These are phyloP conservation scores for Cladorrhinum samala DNA, from an alignment of 495 filamentous ascomycete species.

Conservation along the genomic window DNA sequence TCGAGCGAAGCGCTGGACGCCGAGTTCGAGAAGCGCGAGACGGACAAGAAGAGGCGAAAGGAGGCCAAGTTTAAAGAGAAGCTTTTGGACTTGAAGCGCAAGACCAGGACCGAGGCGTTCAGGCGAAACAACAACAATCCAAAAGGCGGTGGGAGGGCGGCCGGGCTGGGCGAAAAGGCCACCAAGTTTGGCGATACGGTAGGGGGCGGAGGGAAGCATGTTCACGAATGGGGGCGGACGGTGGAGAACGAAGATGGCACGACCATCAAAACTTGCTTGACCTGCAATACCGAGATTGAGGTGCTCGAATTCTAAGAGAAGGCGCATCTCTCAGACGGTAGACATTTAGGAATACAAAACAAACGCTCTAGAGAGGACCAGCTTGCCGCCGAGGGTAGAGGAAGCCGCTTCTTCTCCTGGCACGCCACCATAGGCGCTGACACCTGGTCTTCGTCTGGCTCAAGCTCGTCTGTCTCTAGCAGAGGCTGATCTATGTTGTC, in stretches of 20 bases:
- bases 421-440: too few relatives aligned
- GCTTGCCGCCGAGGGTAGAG: too few relatives aligned
- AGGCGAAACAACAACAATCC: constrained; percentile 45
- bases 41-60: constrained; percentile 78
- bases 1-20: constrained; percentile 75
- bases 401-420: too few relatives aligned
- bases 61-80: constrained; percentile 89
- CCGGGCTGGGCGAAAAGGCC: constrained; percentile 34
- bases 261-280: constrained; percentile 75
- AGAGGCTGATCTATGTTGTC: too few relatives aligned
- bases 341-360: too few relatives aligned
- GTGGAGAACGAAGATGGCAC: constrained; percentile 77
- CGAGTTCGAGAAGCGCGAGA: constrained; percentile 77
- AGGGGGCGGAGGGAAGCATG: constrained; percentile 62
- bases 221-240: constrained; percentile 83
- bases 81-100: constrained; percentile 82
- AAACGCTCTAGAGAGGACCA: too few relatives aligned
- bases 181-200: constrained; percentile 74
- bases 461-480: too few relatives aligned
- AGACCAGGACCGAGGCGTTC: constrained; percentile 87
- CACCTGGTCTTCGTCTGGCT: too few relatives aligned
- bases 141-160: constrained; percentile 34
- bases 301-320: constrained; percentile 80
- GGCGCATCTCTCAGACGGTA: too few relatives aligned
- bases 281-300: constrained; percentile 95